Conservation (phyloP, 768 basidiomycete genomes). For the Mrakia hoshinonis region DNA sequence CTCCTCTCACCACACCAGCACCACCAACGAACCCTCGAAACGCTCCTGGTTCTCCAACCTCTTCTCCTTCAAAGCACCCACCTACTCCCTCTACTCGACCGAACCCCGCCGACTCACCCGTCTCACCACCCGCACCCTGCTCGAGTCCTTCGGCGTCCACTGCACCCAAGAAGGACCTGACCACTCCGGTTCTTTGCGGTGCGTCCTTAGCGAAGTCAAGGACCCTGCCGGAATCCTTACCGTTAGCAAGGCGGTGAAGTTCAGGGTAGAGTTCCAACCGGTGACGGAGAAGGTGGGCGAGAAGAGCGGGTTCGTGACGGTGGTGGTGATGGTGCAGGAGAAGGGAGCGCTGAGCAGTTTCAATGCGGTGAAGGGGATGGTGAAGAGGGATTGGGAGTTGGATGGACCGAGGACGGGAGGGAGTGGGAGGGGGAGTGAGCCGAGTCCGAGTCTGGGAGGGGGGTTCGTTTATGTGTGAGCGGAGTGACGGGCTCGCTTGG, state of each 20-base stretch:
- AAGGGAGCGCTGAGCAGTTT: constrained; percentile 78
- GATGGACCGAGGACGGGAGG: constrained; percentile 21
- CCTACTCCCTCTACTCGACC: constrained; percentile 43
- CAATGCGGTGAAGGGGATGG: constrained; percentile 43
- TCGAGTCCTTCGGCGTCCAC: constrained; percentile 62
- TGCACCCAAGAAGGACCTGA: constrained; percentile 45
- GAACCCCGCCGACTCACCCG: constrained; percentile 53
- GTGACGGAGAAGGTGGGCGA: constrained; percentile 42
- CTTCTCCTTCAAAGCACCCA: constrained; percentile 67
- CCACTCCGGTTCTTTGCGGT: constrained; percentile 64
- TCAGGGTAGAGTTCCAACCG: constrained; percentile 64
- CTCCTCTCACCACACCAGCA: too few species aligned
- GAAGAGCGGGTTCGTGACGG: constrained; percentile 49
- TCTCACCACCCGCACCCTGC: constrained; percentile 61
- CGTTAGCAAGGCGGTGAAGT: constrained; percentile 61
- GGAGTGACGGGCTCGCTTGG: too few species aligned
- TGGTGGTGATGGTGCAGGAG: constrained; percentile 65
- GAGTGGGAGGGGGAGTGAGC: not conserved
- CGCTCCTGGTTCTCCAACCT: constrained; percentile 78
- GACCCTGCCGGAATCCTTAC: constrained; percentile 52
- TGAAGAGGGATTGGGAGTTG: constrained; percentile 26
- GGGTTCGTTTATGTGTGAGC: constrained; percentile 22
- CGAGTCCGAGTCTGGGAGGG: constrained; percentile 1
- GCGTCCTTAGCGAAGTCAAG: constrained; percentile 57
- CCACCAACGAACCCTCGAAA: constrained; percentile 54